Evolutionary conservation across 164 flowering plant species (phyloP), one percentile per base, ranked within the genome.

Genomic region (Pachysandra terminalis): DNA sequence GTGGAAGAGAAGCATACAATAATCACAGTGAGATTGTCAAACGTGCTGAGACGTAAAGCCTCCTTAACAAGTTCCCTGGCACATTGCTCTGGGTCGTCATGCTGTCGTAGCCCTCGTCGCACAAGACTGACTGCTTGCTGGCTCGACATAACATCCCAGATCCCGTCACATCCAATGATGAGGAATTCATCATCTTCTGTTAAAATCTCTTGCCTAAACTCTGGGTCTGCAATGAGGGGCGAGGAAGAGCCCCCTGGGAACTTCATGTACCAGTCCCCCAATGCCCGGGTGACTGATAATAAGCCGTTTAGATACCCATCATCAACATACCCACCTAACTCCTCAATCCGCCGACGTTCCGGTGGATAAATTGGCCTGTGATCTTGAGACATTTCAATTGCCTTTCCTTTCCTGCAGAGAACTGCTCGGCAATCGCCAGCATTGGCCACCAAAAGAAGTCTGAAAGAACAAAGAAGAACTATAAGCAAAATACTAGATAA

Each of bases 181-280:
- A 93, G 80, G 73, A 93, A 93, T 67, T 93, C 98, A 49, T 93
- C 98, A 12, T 89, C 96, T 70, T 86, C 90, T 8, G 91, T 89
- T 56, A 93, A 75, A 22, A 77, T 48, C 7, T 75, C 67, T 61
- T 80, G 88, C 48, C 77, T 71, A 58, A 91, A 80, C 56, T 89
- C 98, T 3, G 96, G 98, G 32, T 90, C 91, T 1, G 95, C 88
- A 35, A 84, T 89, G 16, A 91, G 87, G 8, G 96, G 98, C 0
- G 93, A 86, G 49, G 83, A 48, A 35, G 93, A 83, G 17, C 90
- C 96, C 24, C 69, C 65, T 0, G 87, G 88, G 9, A 77, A 64
- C 79, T 92, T 92, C 93, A 93, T 81, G 76, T 89, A 88, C 98
- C 96, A 90, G 75, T 90, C 98, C 5, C 98, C 98, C 41, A 90